A percentile compares a stretch with the other conserved stretches of the same genome.
Conservation (phyloP, 2,329 filamentous ascomycete species). For the Microcyclospora tardicrescens region DNA sequence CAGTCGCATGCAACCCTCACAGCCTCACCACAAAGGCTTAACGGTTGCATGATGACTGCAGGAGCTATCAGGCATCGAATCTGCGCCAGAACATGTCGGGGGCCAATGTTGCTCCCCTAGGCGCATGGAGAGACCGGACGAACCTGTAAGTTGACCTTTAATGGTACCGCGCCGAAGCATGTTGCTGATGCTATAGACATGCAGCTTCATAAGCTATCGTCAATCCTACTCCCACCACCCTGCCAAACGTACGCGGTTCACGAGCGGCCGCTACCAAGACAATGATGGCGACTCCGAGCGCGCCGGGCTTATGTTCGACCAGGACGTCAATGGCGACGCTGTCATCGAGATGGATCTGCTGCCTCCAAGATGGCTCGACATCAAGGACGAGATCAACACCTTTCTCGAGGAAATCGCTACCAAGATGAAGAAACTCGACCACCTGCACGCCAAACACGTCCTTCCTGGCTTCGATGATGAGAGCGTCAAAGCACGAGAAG, state of each 20-base stretch:
- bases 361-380: conserved; percentile 88
- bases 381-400: conserved; percentile 86
- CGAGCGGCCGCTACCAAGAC: conserved; percentile 30
- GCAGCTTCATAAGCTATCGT: conserved; percentile 93
- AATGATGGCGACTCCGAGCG: conserved; percentile 44
- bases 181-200: not conserved
- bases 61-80: no score
- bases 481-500: conserved; percentile 72
- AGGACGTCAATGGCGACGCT: conserved; percentile 65
- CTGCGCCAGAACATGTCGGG: no score
- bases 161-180: conserved; percentile 3
- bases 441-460: conserved; percentile 92
- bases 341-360: conserved; percentile 97
- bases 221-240: conserved; percentile 97
- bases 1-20: no score
- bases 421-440: conserved; percentile 74
- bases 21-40: no score
- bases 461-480: conserved; percentile 95
- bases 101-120: conserved; percentile 16
- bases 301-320: conserved; percentile 72
- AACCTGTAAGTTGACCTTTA: conserved; percentile 59
- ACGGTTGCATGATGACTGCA: no score
- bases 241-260: conserved; percentile 55
- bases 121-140: conserved; percentile 88
- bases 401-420: conserved; percentile 65